A percentile compares a stretch with the other conserved stretches of the same genome.
Evolutionary conservation across 257 asterid species (phyloP).

Genomic region (Nicotiana otophora): DNA sequence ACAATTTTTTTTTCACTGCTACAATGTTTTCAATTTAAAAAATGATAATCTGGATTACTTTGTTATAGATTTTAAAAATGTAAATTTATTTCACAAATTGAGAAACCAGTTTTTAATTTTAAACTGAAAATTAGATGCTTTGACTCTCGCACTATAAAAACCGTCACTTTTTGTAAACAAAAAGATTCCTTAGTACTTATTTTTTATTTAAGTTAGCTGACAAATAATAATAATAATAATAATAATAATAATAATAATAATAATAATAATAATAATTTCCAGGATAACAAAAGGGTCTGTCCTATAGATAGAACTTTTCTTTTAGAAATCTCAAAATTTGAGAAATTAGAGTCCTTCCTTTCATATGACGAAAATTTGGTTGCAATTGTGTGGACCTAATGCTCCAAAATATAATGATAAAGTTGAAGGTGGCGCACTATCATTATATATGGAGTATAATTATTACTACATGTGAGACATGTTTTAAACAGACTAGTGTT

Average conservation of each 20-base stretch:
- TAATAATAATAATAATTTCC: too few species aligned
- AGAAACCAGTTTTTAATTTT: not conserved
- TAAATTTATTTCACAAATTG: not conserved
- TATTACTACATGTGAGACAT: not conserved
- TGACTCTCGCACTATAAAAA: not conserved
- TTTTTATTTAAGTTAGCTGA: not conserved
- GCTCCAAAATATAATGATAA: not conserved
- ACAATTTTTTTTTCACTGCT: not conserved
- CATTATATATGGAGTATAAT: not conserved
- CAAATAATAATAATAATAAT: not conserved
- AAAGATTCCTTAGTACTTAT: not conserved
- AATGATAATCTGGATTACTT: not conserved
- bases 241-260: not conserved
- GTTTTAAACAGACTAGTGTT: not conserved
- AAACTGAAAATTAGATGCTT: not conserved
- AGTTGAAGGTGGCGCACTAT: not conserved
- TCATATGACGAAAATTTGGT: not conserved
- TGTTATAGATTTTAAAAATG: not conserved
- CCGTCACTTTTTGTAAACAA: not conserved
- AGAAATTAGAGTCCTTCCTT: slow-evolving; percentile 2
- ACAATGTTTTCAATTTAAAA: not conserved
- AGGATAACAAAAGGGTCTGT: not conserved
- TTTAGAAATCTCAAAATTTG: not conserved
- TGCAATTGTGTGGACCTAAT: slow-evolving; percentile 2
- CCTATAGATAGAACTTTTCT: not conserved